phyloP scores from a whole-genome alignment of 139 green algal species.

The Edaphochlamys debaryana region DNA sequence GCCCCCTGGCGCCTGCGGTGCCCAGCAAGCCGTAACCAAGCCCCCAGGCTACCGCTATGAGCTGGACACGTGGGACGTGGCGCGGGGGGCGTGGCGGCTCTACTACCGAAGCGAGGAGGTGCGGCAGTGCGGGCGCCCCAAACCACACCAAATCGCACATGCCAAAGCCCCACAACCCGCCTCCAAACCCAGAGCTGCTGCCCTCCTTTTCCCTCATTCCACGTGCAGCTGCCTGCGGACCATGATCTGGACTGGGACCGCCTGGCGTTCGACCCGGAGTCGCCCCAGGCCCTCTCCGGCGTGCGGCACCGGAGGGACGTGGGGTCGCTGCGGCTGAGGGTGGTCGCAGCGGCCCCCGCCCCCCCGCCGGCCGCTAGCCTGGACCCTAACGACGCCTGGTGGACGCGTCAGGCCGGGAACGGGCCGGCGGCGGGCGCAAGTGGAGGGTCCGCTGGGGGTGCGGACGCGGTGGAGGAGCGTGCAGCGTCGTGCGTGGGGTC shows the following conservation, averaged over 20 bases:
- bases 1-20: background rate
- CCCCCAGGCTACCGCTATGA: constrained; percentile 7
- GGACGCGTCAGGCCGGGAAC: background rate
- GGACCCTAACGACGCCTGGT: background rate
- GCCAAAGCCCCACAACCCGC: too few relatives aligned
- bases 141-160: too few relatives aligned
- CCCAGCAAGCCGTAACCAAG: too few relatives aligned
- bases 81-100: background rate
- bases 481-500: too few relatives aligned
- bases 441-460: background rate
- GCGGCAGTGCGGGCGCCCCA: background rate
- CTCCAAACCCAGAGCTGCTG: too few relatives aligned
- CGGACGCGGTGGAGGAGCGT: background rate
- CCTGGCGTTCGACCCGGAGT: constrained; percentile 12
- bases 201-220: too few relatives aligned
- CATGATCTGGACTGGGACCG: constrained; percentile 20
- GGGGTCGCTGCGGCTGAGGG: constrained; percentile 9
- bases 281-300: background rate
- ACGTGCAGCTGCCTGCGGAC: too few relatives aligned
- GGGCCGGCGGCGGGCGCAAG: too few relatives aligned
- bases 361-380: background rate
- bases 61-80: background rate
- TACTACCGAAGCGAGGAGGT: constrained; percentile 34
- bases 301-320: constrained; percentile 20
- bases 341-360: background rate